Evolutionary conservation across 2,329 filamentous ascomycete genomes (phyloP).

Genomic region (Penicillium sp.): DNA sequence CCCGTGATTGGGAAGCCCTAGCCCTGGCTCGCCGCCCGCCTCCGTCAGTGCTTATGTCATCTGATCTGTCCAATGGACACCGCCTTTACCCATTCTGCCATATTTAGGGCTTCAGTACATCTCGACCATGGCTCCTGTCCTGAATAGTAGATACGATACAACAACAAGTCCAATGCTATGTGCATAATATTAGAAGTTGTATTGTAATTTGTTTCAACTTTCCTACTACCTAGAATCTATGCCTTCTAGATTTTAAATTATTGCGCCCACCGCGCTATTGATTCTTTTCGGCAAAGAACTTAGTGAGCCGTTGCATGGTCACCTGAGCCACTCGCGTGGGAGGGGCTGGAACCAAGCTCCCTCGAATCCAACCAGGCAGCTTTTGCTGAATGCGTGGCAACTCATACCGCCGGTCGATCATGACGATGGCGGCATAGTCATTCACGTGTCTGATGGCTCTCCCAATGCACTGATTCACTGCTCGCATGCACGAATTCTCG

Average conservation of each 20-base stretch:
- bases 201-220: background rate
- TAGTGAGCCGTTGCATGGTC: constrained; percentile 30
- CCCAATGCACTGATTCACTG: constrained; percentile 95
- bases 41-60: constrained; percentile 6
- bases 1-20: constrained; percentile 35
- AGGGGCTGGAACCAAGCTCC: constrained; percentile 51
- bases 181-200: background rate
- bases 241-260: too few species aligned
- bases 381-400: constrained; percentile 69
- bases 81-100: constrained; percentile 10
- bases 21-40: too few species aligned
- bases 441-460: constrained; percentile 80
- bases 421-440: constrained; percentile 86
- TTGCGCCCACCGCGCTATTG: background rate
- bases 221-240: too few species aligned
- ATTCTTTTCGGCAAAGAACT: constrained; percentile 32
- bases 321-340: constrained; percentile 24
- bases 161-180: background rate
- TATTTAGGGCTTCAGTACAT: background rate
- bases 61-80: background rate
- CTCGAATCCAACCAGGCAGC: constrained; percentile 83
- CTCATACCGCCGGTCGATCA: constrained; percentile 78
- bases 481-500: constrained; percentile 93
- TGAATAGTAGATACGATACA: too few species aligned
- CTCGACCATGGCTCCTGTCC: too few species aligned